phyloP scores from a whole-genome alignment of 371 early-diverging fungal species.

The Apophysomyces elegans region DNA sequence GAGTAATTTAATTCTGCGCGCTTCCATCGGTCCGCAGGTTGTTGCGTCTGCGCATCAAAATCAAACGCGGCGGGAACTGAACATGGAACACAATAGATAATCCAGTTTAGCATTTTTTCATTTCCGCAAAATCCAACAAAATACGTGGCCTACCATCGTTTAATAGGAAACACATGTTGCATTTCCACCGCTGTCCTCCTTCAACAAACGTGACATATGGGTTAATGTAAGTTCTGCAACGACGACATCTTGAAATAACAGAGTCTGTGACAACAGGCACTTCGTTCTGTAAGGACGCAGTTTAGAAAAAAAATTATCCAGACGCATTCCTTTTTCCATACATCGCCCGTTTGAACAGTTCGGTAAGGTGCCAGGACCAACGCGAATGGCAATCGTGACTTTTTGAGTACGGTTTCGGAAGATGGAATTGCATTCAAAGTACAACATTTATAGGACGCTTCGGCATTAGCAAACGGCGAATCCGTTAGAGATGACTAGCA shows the following conservation, averaged over 20 bases:
- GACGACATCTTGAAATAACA: constrained; percentile 90
- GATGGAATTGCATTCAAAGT: constrained; percentile 91
- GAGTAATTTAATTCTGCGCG: constrained; percentile 88
- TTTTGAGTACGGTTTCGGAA: constrained; percentile 77
- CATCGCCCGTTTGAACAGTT: constrained; percentile 57
- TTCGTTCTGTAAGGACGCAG: constrained; percentile 48
- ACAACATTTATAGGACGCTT: constrained; percentile 81
- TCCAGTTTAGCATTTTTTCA: too few species aligned
- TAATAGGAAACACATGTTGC: constrained; percentile 91
- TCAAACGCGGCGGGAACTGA: constrained; percentile 89
- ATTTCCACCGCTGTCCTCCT: constrained; percentile 94
- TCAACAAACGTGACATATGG: constrained; percentile 94
- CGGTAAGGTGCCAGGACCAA: constrained; percentile 87
- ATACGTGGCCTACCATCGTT: constrained; percentile 75
- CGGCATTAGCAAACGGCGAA: constrained; percentile 70
- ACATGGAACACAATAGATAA: not conserved
- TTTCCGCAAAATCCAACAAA: too few species aligned
- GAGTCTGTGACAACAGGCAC: constrained; percentile 86
- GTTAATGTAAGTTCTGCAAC: constrained; percentile 96
- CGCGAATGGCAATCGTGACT: constrained; percentile 88
- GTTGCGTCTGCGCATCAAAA: constrained; percentile 83
- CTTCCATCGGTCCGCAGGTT: constrained; percentile 82
- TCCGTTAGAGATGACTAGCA: constrained; percentile 70
- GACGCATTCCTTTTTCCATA: constrained; percentile 9
- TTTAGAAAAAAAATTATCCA: not conserved